Base-by-base conservation (phyloP, 1,139 yeast genomes). In the Yamadazyma siamensis region DNA sequence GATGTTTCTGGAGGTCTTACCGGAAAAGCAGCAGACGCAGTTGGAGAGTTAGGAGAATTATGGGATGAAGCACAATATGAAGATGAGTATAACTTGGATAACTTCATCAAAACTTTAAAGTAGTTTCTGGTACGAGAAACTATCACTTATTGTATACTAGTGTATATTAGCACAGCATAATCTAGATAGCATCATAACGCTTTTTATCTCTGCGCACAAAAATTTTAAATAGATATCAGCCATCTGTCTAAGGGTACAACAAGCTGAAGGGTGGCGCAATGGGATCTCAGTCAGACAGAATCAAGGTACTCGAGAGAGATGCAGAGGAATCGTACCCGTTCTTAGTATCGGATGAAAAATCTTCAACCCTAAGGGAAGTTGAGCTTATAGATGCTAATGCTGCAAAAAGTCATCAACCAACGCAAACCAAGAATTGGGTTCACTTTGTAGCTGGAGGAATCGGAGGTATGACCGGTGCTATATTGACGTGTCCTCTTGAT, bases 391-490 rank as follows among this genome's bases (percentile, higher is more conserved):
- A 42, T 13, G 28, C 17, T 22, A 18, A 18, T 8, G n/a, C n/a
- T n/a, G n/a, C n/a, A n/a, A 28, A 33, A 27, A 15, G 29, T 15
- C 15, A 15, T 12, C 16, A 22, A 17, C 34, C 40, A 33, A 26
- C 28, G 29, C 54, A 40, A 44, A 77, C 80, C 3, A 76, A 75
- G 44, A 94, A 94, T 33, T 89, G 96, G 96, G 87, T 89, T 6
- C 96, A 89, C 59, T 91, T 89, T 53, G 85, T 89, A n/a, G 96
- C 98, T n/a, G 98, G 98, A 24, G 98, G 97, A 23, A 49, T 85
- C 16, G 98, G 97, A 21, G 99, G 98, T 8, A 91, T 91, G 95
- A 86, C 94, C 13, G 99, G 98, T 12, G 96, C 98, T 1, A 62
- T 89, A 2, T 80, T 80, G 34, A 94, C 98, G 0, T 83, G 95